Base-by-base conservation (phyloP, 768 basidiomycete species). In the Tricholoma sp. region DNA sequence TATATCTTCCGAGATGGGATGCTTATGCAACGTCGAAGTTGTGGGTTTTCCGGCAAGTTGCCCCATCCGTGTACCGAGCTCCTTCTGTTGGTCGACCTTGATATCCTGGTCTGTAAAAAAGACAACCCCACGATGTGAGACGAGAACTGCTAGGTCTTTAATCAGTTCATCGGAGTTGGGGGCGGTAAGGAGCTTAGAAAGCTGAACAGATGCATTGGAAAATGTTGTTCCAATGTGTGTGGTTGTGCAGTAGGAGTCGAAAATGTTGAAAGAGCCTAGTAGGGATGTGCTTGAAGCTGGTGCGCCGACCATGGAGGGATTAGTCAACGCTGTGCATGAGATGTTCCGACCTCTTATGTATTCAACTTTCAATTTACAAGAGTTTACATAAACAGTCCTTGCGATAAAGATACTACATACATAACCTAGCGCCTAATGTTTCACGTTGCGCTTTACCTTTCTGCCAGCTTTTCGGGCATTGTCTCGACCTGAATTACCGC, bases 91-190 rank as follows among this genome's bases (percentile, higher is more conserved):
- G 24, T 75, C 72, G 41, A 80, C 66, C 3, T 66, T 72, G 52
- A 86, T 65, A 59, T 79, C 74, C 65, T 85, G 83, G 18, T 76
- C 71, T 10, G 77, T 75, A 75, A 87, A 83, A 71, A 87, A 87
- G 5, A 85, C 83, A 47, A 86, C 85, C 3, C 84, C 83, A 31
- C 85, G 80, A 54, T 79, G 79, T 27, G 75, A 77, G 35, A 79
- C 74, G 41, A 83, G 74, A 2, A 74, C 73, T 0, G 83, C 82
- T 5, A 85, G 77, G 61, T 84, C 83, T 19, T 73, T 72, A 58
- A 84, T 67, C 50, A 82, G 69, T 58, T 77, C 76, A 60, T 83
- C 82, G 6, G 78, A 66, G 62, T 83, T 76, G 5, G 71, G 66
- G 1, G 76, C 76, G 0, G 67, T 60, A 18, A 85, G 75, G 5